Conservation (phyloP, 1,284 basidiomycete species). For the Trichosporon ovoides region DNA sequence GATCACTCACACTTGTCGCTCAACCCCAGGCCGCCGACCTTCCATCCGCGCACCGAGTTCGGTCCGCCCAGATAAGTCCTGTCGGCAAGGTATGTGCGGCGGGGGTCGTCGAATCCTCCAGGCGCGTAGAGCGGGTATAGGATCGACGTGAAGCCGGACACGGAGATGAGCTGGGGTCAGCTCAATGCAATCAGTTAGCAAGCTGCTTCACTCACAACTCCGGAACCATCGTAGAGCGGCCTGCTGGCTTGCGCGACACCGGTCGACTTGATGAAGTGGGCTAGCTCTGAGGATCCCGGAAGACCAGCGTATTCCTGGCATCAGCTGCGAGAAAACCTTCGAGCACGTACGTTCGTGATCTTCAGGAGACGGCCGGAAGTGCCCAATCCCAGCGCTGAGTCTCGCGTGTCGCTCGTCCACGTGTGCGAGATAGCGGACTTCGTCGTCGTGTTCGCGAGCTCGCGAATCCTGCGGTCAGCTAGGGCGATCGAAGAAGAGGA, state of each 20-base stretch:
- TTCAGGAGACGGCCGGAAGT: slow-evolving; percentile 62
- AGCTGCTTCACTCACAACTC: slow-evolving; percentile 38
- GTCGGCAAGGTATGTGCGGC: slow-evolving; percentile 61
- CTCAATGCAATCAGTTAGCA: too few species aligned
- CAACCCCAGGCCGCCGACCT: slow-evolving; percentile 76
- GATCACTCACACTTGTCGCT: slow-evolving; percentile 62
- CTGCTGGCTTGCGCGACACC: slow-evolving; percentile 63
- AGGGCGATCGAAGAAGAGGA: too few species aligned
- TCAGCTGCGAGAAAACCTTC: not conserved
- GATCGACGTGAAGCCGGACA: slow-evolving; percentile 43
- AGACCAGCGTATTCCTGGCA: slow-evolving; percentile 67
- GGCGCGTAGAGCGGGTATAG: slow-evolving; percentile 39
- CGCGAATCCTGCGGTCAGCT: slow-evolving; percentile 64
- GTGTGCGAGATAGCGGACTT: slow-evolving; percentile 83
- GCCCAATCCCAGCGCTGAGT: slow-evolving; percentile 60
- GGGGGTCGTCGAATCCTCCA: slow-evolving; percentile 1
- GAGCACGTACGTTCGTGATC: slow-evolving; percentile 53
- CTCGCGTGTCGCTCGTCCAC: slow-evolving; percentile 70
- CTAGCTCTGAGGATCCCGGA: slow-evolving; percentile 58
- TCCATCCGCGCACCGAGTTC: slow-evolving; percentile 80
- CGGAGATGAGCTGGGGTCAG: slow-evolving; percentile 38
- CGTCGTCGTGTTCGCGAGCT: slow-evolving; percentile 67
- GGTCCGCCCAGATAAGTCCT: slow-evolving; percentile 92
- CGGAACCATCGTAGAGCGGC: slow-evolving; percentile 50
- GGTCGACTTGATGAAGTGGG: slow-evolving; percentile 66